Base-by-base conservation (phyloP, 257 asterid species). In the Salvia miltiorrhiza region DNA sequence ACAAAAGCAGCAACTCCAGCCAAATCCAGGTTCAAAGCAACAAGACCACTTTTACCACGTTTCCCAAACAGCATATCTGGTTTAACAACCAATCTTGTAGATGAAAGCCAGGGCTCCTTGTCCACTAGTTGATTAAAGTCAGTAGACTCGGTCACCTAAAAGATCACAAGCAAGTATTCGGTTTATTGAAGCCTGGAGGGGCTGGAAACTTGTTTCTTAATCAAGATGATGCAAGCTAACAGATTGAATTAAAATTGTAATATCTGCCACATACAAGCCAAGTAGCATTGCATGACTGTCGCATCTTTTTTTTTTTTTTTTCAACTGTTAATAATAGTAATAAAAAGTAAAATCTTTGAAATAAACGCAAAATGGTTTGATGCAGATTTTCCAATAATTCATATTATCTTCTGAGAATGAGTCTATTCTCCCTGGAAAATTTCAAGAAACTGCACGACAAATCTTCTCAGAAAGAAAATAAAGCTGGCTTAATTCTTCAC, bases 11-110 rank as follows among this genome's bases (percentile, higher is more conserved):
- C 84, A 70, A 90, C 98, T 70, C 85, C 90, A 28, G 95, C 97
- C 75, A 88, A 77, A 80, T 93, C 97, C 4, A 93, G 88, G 84
- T 93, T 87, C 83, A 93, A 73, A 54, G 97, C 97, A 9, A 93
- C 97, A 8, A 93, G 81, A 12, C 98, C 98, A 45, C 98, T 89
- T 74, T 93, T 93, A 19, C 98, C 98, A 65, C 98, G 93, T 77
- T 93, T 93, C 53, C 98, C 98, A 33, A 93, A 90, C 64, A 93
- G 71, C 98, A 93, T 93, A 72, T 90, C 98, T 14, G 98, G 98
- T 78, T 93, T 93, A 50, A 93, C 96, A 35, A 93, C 98, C 66
- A 93, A 82, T 65, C 83, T 88, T 64, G 95, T 74, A 9, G 98
- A 79, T 35, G 90, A 84, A 17, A 93, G 90, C 98, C 98, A 93